Percentiles rank a stretch among this genome's conserved stretches.
Evolutionary conservation across 129 eudicot species (phyloP).

Genomic region (Solidago caesia): DNA sequence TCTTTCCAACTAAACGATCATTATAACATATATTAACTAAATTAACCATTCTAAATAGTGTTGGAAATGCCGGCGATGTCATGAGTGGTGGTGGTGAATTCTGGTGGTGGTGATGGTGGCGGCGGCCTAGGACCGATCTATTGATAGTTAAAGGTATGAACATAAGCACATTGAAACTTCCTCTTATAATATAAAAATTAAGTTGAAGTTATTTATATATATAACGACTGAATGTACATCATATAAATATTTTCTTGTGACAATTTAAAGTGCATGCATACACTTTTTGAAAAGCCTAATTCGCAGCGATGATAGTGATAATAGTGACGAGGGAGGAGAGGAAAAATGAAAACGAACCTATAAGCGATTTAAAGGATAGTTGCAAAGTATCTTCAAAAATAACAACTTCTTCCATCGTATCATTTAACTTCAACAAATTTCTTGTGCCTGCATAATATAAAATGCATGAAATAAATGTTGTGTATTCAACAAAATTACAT

Average conservation of each 20-base stretch:
- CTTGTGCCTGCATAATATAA: slow-evolving; percentile 14
- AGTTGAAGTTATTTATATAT: not conserved
- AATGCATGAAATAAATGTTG: not conserved
- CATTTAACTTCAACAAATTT: slow-evolving; percentile 13
- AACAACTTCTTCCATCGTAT: slow-evolving; percentile 10
- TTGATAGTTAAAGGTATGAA: not conserved
- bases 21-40: not conserved
- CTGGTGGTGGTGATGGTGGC: not conserved
- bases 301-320: not conserved
- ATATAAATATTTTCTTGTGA: not conserved
- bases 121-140: too few species aligned
- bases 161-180: not conserved
- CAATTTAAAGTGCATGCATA: not conserved
- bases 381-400: slow-evolving; percentile 14
- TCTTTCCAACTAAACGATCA: not conserved
- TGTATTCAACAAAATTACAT: not conserved
- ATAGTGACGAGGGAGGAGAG: not conserved
- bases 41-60: slow-evolving; percentile 6
- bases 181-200: not conserved
- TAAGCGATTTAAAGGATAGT: slow-evolving; percentile 20
- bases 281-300: not conserved
- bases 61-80: not conserved
- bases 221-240: not conserved
- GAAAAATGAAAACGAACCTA: slow-evolving; percentile 25
- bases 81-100: not conserved